Percentiles rank a stretch among this genome's conserved stretches.
Conservation (phyloP, 2,329 filamentous ascomycete species). For the Metarhizium humberi region DNA sequence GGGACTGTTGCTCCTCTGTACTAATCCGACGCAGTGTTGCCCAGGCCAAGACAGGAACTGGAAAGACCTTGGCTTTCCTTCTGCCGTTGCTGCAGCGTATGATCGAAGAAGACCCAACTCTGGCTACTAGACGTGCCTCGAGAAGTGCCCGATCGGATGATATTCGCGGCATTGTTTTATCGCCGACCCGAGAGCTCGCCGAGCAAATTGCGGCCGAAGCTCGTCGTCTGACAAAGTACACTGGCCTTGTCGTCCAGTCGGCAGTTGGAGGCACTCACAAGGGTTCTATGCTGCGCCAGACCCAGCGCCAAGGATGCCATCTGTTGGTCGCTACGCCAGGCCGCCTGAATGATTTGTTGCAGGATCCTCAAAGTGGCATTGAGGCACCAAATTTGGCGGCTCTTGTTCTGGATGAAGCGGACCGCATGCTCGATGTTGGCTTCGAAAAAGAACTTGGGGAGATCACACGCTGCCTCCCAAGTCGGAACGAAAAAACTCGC, state of each 20-base stretch:
- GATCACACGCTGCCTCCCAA: slow-evolving; percentile 56
- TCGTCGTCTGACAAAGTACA: slow-evolving; percentile 52
- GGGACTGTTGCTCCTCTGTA: not conserved
- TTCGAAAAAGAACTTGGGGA: slow-evolving; percentile 57
- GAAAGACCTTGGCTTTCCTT: slow-evolving; percentile 92
- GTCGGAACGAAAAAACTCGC: slow-evolving; percentile 51
- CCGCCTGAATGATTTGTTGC: slow-evolving; percentile 72
- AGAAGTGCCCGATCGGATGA: slow-evolving; percentile 38
- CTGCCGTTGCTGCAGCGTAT: slow-evolving; percentile 78
- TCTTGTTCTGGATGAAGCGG: slow-evolving; percentile 91
- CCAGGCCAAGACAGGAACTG: slow-evolving; percentile 93
- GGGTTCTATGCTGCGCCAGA: slow-evolving; percentile 52
- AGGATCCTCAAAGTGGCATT: slow-evolving; percentile 53
- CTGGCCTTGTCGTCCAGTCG: slow-evolving; percentile 57
- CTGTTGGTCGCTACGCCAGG: slow-evolving; percentile 87
- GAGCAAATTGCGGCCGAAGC: slow-evolving; percentile 78
- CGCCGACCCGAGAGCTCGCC: slow-evolving; percentile 72
- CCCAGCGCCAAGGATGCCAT: slow-evolving; percentile 71
- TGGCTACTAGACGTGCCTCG: slow-evolving; percentile 37
- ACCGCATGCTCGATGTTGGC: slow-evolving; percentile 96
- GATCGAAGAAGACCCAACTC: slow-evolving; percentile 50
- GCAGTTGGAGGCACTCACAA: slow-evolving; percentile 94
- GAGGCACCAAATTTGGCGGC: slow-evolving; percentile 76
- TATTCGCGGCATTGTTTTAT: slow-evolving; percentile 63
- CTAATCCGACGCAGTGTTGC: slow-evolving; percentile 52